Conservation (phyloP, 1,284 basidiomycete species). For the Ustanciosporium gigantosporum region DNA sequence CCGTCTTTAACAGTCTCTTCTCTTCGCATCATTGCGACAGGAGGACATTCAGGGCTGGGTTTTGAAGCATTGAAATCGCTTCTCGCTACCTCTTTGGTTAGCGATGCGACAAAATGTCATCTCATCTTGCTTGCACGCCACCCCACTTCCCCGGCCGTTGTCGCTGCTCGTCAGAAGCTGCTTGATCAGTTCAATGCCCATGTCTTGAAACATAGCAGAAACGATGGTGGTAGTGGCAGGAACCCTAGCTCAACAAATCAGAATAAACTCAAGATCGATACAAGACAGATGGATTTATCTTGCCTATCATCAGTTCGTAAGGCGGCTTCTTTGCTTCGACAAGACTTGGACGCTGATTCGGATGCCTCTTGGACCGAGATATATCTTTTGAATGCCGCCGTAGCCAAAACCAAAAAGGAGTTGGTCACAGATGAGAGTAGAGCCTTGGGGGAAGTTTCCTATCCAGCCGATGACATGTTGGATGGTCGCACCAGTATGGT, state of each 20-base stretch:
- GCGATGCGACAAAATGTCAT: conserved; percentile 3
- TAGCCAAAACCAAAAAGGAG: conserved; percentile 20
- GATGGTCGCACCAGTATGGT: conserved; percentile 4
- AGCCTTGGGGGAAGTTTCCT: background rate
- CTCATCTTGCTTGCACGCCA: conserved; percentile 23
- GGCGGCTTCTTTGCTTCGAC: conserved; percentile 17
- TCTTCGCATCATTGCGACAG: conserved; percentile 27
- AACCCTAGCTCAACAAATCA: background rate
- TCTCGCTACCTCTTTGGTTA: conserved; percentile 6
- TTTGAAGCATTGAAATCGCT: conserved; percentile 35
- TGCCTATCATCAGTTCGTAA: conserved; percentile 19
- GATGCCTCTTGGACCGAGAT: conserved; percentile 9
- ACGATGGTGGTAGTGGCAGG: too few species aligned
- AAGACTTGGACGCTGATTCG: conserved; percentile 1
- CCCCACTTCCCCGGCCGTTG: conserved; percentile 1
- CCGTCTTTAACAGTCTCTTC: too few species aligned
- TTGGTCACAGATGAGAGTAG: conserved; percentile 11
- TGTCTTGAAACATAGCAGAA: too few species aligned
- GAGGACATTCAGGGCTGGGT: conserved; percentile 33
- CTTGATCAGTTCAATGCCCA: conserved; percentile 1
- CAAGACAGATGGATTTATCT: conserved; percentile 18
- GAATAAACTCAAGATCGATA: conserved; percentile 2
- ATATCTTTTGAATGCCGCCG: conserved; percentile 35
- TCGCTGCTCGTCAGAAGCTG: conserved; percentile 5
- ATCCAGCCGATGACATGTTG: conserved; percentile 15